Evolutionary conservation across 225 moss, liverwort and hornwort species (phyloP).

Genomic region (Physcomitrium patens): DNA sequence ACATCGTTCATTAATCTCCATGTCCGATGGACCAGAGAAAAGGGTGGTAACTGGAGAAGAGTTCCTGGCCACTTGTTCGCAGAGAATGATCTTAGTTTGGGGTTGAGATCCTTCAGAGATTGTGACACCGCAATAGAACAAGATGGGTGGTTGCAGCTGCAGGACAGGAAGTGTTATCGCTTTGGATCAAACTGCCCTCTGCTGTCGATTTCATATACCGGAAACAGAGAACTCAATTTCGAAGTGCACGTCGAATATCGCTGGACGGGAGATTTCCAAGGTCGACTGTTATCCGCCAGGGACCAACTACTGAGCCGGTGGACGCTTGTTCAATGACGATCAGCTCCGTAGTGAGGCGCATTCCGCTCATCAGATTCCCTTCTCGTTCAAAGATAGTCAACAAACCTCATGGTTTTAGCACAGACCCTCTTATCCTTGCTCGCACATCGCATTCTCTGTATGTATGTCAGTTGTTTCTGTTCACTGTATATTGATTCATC

Average conservation of each 20-base stretch:
- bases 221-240: not conserved
- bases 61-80: not conserved
- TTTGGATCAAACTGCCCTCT: not conserved
- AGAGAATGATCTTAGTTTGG: conserved; percentile 17
- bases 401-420: conserved; percentile 24
- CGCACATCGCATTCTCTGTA: no score
- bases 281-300: no score
- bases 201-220: not conserved
- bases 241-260: no score
- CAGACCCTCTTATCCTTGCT: not conserved
- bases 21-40: not conserved
- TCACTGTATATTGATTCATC: no score
- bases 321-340: conserved; percentile 15
- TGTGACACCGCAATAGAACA: not conserved
- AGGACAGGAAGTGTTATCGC: conserved; percentile 5
- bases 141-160: conserved; percentile 27
- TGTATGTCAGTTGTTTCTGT: no score
- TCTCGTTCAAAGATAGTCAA: conserved; percentile 12
- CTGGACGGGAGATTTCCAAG: no score
- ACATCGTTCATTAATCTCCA: not conserved
- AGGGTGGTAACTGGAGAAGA: no score
- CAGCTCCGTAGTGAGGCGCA: conserved; percentile 33
- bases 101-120: conserved; percentile 2
- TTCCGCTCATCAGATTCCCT: conserved; percentile 36
- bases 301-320: no score